These are phyloP conservation scores for Podaxis sp. DNA, from an alignment of 768 basidiomycete species.

Conservation along the genomic window DNA sequence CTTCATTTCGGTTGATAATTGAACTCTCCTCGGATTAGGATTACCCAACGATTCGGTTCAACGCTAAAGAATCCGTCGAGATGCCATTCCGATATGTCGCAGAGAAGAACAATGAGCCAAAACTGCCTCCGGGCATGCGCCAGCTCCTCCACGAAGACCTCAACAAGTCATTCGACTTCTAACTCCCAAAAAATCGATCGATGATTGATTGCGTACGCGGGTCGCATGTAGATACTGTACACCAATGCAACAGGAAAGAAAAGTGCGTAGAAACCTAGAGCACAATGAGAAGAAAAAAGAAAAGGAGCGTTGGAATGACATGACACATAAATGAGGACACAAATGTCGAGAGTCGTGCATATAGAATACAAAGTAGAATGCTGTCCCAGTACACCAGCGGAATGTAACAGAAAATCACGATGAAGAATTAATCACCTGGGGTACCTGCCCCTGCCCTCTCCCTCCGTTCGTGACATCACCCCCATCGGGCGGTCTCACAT, in stretches of 20 bases:
- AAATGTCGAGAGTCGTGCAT: not conserved
- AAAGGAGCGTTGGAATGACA: slow-evolving; percentile 12
- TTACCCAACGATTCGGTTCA: slow-evolving; percentile 88
- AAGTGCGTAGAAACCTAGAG: slow-evolving; percentile 10
- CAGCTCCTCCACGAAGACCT: slow-evolving; percentile 83
- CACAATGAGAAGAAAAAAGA: slow-evolving; percentile 11
- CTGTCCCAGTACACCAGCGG: not conserved
- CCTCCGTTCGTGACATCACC: not conserved
- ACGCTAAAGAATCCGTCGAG: slow-evolving; percentile 86
- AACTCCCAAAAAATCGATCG: slow-evolving; percentile 13
- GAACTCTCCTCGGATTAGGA: slow-evolving; percentile 48
- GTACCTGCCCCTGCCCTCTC: not conserved
- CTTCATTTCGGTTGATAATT: not conserved
- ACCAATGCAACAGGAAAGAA: slow-evolving; percentile 1
- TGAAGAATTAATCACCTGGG: slow-evolving; percentile 9
- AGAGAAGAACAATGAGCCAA: slow-evolving; percentile 54
- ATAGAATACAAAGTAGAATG: slow-evolving; percentile 1
- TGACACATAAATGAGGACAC: slow-evolving; percentile 19
- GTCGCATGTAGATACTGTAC: slow-evolving; percentile 7
- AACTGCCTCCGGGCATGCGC: slow-evolving; percentile 89
- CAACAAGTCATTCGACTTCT: slow-evolving; percentile 84
- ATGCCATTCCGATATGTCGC: slow-evolving; percentile 89
- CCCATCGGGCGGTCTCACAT: slow-evolving; percentile 39
- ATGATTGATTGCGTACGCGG: not conserved
- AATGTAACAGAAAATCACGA: not conserved